A percentile compares a stretch with the other conserved stretches of the same genome.
These are phyloP conservation scores for Cunninghamia lanceolata DNA, from an alignment of 75 land plant species.

Conservation along the genomic window DNA sequence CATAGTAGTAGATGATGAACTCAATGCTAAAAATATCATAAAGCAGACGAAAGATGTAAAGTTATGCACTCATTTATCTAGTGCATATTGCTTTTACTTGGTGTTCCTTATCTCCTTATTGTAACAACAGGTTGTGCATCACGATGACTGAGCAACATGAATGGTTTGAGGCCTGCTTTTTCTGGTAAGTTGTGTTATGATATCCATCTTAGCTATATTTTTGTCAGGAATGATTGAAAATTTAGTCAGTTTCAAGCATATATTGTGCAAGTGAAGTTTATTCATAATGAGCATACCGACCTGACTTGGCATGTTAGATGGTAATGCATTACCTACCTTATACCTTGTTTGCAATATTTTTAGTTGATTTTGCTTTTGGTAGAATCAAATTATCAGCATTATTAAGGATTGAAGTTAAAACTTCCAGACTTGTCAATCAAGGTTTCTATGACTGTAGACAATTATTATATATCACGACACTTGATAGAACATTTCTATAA, in stretches of 20 bases:
- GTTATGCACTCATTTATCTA: conserved; percentile 5
- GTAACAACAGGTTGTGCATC: not conserved
- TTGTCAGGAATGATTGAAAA: not conserved
- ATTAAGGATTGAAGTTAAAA: not conserved
- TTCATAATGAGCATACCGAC: not conserved
- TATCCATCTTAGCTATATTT: not conserved
- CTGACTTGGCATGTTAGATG: not conserved
- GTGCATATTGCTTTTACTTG: not conserved
- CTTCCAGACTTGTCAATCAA: not conserved
- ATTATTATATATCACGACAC: not conserved
- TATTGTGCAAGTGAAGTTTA: not conserved
- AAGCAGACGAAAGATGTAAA: not conserved
- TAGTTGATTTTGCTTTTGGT: no score
- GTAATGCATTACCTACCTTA: not conserved
- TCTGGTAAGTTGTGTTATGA: not conserved
- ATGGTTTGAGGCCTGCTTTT: not conserved
- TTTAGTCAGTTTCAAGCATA: not conserved
- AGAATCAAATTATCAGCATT: not conserved
- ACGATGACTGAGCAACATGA: not conserved
- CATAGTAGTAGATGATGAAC: not conserved
- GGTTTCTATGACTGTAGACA: not conserved
- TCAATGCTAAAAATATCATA: not conserved
- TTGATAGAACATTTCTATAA: no score
- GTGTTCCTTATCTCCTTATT: not conserved
- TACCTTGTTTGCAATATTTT: not conserved